phyloP scores from a whole-genome alignment of 2,329 filamentous ascomycete genomes.

The Colletotrichum sublineola region DNA sequence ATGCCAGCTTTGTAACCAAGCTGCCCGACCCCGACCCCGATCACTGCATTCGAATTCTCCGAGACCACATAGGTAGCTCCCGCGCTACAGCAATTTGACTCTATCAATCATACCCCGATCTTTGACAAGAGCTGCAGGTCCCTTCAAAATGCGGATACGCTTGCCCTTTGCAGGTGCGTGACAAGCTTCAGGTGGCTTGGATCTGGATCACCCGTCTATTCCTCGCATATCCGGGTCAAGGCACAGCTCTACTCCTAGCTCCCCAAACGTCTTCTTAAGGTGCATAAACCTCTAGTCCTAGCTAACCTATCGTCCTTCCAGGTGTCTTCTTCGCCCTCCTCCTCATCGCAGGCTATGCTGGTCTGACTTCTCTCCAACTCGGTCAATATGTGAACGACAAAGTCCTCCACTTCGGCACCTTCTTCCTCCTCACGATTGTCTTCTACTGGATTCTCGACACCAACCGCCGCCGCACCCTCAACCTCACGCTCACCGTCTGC shows the following conservation, averaged over 20 bases:
- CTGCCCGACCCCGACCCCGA: background rate
- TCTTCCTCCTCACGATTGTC: conserved; percentile 86
- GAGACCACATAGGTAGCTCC: conserved; percentile 6
- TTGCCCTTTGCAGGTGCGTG: conserved; percentile 86
- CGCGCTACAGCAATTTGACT: conserved; percentile 14
- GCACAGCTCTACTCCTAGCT: conserved; percentile 23
- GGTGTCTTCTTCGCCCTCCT: conserved; percentile 79
- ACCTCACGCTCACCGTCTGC: conserved; percentile 86
- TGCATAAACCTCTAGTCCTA: background rate
- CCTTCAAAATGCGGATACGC: conserved; percentile 80
- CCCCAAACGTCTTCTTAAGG: conserved; percentile 7
- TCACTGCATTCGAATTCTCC: conserved; percentile 1
- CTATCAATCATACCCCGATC: conserved; percentile 28
- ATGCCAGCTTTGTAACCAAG: conserved; percentile 7
- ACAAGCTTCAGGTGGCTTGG: conserved; percentile 24
- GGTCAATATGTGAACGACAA: conserved; percentile 84
- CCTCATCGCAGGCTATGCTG: conserved; percentile 82
- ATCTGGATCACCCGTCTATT: conserved; percentile 16
- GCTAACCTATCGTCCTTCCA: conserved; percentile 52
- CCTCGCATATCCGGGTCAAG: conserved; percentile 19
- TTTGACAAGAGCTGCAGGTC: conserved; percentile 34
- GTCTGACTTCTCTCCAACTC: conserved; percentile 76
- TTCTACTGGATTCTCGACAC: conserved; percentile 99
- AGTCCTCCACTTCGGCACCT: conserved; percentile 85
- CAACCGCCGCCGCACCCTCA: conserved; percentile 83